Percentiles rank a stretch among this genome's conserved stretches.
These are phyloP conservation scores for Whalleya microplaca DNA, from an alignment of 2,329 filamentous ascomycete genomes.

Conservation along the genomic window DNA sequence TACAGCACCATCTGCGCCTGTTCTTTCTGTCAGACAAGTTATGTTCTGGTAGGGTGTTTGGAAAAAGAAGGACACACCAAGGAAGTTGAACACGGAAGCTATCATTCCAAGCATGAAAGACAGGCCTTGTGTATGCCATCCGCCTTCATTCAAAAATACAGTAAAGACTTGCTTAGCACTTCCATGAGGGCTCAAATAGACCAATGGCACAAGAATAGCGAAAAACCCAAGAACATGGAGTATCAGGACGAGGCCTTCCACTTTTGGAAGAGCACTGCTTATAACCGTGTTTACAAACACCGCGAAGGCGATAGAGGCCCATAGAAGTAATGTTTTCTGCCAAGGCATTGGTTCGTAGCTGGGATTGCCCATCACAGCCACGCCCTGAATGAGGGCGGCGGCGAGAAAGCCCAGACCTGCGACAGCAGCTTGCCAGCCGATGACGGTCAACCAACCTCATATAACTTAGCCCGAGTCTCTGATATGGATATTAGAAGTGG, in stretches of 20 bases:
- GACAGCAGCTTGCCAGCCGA: conserved; percentile 26
- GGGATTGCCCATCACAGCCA: conserved; percentile 25
- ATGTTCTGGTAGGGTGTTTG: too few relatives aligned
- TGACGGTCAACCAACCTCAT: conserved; percentile 27
- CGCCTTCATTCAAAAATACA: conserved; percentile 28
- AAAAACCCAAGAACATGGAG: conserved; percentile 52
- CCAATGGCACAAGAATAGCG: conserved; percentile 43
- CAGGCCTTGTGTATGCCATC: conserved; percentile 29
- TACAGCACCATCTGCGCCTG: background rate
- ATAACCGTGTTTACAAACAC: conserved; percentile 42
- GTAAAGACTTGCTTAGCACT: conserved; percentile 35
- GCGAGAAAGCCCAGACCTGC: conserved; percentile 21
- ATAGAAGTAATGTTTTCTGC: conserved; percentile 29
- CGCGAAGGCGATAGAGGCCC: conserved; percentile 47
- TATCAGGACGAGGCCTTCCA: conserved; percentile 47
- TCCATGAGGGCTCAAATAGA: conserved; percentile 34
- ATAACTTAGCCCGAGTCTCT: too few relatives aligned
- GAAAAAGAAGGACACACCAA: too few relatives aligned
- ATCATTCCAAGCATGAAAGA: background rate
- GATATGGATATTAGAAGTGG: too few relatives aligned
- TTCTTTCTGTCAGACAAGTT: too few relatives aligned
- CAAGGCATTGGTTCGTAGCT: conserved; percentile 27
- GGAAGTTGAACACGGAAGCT: background rate
- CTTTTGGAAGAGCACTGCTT: conserved; percentile 37
- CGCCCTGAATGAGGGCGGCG: conserved; percentile 27